A percentile compares a stretch with the other conserved stretches of the same genome.
These are phyloP conservation scores for Ananas comosus DNA, from an alignment of 176 grass and related monocot genomes.

Conservation along the genomic window DNA sequence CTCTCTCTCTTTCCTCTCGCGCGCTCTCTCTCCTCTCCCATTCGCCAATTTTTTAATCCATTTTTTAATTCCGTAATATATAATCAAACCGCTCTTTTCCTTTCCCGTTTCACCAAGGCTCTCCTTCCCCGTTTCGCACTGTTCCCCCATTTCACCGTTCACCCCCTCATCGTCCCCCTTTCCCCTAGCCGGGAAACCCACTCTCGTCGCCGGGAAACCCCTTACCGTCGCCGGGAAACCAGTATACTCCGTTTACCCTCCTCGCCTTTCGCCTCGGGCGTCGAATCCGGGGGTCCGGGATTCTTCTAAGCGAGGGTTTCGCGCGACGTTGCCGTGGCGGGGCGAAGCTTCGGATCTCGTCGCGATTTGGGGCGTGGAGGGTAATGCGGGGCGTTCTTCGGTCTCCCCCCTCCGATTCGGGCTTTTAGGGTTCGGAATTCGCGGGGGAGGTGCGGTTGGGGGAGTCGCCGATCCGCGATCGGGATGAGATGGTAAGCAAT, in stretches of 20 bases:
- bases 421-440: neutral
- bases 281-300: neutral
- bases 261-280: neutral
- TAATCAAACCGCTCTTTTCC: constrained; percentile 20
- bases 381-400: constrained; percentile 15
- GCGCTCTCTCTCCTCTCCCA: no score
- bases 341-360: neutral
- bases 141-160: neutral
- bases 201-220: neutral
- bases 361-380: neutral
- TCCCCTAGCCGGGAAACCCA: neutral
- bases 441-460: neutral
- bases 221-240: neutral
- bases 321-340: neutral
- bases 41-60: neutral
- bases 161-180: constrained; percentile 21
- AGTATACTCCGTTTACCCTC: neutral
- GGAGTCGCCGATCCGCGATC: no score
- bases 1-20: neutral
- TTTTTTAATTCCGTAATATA: neutral
- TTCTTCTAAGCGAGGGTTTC: neutral
- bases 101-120: constrained; percentile 28
- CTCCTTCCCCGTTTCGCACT: neutral
- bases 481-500: constrained; percentile 1
- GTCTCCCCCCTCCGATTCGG: neutral